Conservation (phyloP, 257 asterid genomes). For the Datura wrightii region DNA sequence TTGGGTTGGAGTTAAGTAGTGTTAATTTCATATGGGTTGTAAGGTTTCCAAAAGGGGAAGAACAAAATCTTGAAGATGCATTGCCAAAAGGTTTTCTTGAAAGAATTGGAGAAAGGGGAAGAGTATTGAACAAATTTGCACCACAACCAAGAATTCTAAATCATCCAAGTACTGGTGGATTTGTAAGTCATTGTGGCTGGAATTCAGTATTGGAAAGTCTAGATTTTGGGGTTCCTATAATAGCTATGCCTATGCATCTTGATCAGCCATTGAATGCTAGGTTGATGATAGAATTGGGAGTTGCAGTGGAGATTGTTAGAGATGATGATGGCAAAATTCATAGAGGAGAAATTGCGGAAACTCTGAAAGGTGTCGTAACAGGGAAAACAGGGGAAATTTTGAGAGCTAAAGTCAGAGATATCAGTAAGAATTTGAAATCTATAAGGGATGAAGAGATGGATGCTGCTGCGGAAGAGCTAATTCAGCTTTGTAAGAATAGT, state of each 20-base stretch:
- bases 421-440: slow-evolving; percentile 35
- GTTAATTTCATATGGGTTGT: slow-evolving; percentile 63
- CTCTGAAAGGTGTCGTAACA: slow-evolving; percentile 35
- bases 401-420: slow-evolving; percentile 34
- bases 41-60: slow-evolving; percentile 48
- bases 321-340: slow-evolving; percentile 34
- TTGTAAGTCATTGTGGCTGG: slow-evolving; percentile 54
- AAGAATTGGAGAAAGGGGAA: slow-evolving; percentile 46
- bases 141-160: slow-evolving; percentile 44
- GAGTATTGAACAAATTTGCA: slow-evolving; percentile 44
- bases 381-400: slow-evolving; percentile 37
- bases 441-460: slow-evolving; percentile 43
- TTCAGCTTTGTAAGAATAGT: slow-evolving; percentile 32
- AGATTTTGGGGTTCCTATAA: slow-evolving; percentile 45
- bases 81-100: slow-evolving; percentile 49
- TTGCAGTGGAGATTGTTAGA: slow-evolving; percentile 47
- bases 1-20: slow-evolving; percentile 55
- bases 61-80: slow-evolving; percentile 34
- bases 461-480: slow-evolving; percentile 32
- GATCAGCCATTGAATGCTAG: slow-evolving; percentile 54
- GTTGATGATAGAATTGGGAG: slow-evolving; percentile 42
- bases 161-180: slow-evolving; percentile 45
- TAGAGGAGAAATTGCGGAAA: slow-evolving; percentile 37
- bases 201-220: slow-evolving; percentile 44
- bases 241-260: slow-evolving; percentile 51